phyloP scores from a whole-genome alignment of 2,329 filamentous ascomycete species.

The Grosmannia huntii region DNA sequence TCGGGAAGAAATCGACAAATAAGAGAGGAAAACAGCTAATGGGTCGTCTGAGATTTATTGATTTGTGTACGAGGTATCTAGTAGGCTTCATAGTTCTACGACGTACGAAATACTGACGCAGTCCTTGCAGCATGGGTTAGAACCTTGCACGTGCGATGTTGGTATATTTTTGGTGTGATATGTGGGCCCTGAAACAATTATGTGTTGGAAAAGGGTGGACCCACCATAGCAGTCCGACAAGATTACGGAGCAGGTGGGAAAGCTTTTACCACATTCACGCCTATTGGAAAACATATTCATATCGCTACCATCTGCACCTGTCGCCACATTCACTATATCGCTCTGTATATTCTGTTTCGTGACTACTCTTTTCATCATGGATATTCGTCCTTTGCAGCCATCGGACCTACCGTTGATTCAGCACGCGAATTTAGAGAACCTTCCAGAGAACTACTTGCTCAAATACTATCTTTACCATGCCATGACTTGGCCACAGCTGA shows the following conservation, averaged over 20 bases:
- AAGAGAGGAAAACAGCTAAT: not conserved
- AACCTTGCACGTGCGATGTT: too few species aligned
- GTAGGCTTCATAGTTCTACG: too few species aligned
- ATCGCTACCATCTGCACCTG: not conserved
- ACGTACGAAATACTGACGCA: too few species aligned
- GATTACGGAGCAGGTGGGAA: not conserved
- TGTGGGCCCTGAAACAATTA: too few species aligned
- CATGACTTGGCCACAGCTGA: slow-evolving; percentile 93
- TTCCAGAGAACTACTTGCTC: slow-evolving; percentile 99
- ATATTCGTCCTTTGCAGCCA: slow-evolving; percentile 75
- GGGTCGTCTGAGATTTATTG: too few species aligned
- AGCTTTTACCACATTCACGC: not conserved
- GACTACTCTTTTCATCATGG: slow-evolving; percentile 42
- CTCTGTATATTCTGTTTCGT: not conserved
- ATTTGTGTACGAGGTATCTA: too few species aligned
- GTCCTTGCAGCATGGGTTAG: too few species aligned
- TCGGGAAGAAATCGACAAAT: not conserved
- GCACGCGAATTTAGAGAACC: slow-evolving; percentile 96
- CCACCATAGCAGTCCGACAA: too few species aligned
- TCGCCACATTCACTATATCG: not conserved
- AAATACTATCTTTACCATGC: slow-evolving; percentile 99
- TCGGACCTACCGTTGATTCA: slow-evolving; percentile 86
- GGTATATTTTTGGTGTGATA: too few species aligned
- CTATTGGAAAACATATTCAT: not conserved
- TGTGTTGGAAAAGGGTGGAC: too few species aligned